Percentiles rank a stretch among this genome's conserved stretches.
These are phyloP conservation scores for Eucalyptus sp. DNA, from an alignment of 345 rosid genomes.

Conservation along the genomic window DNA sequence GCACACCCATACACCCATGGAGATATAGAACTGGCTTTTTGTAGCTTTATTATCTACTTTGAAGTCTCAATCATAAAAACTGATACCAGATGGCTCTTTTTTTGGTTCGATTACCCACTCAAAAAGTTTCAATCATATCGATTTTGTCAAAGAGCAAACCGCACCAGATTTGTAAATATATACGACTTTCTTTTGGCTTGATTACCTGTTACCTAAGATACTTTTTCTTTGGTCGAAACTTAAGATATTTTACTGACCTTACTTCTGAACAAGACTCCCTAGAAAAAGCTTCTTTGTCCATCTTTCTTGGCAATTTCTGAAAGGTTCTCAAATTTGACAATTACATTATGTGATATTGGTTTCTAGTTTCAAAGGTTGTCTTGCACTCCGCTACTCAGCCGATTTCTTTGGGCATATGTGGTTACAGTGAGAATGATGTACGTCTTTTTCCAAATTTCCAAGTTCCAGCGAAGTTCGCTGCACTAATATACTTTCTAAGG, in stretches of 20 bases:
- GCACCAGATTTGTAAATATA: background rate
- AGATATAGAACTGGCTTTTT: background rate
- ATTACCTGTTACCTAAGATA: background rate
- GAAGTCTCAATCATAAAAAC: background rate
- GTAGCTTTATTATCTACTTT: background rate
- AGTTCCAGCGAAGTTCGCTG: conserved; percentile 73
- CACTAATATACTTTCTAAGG: conserved; percentile 38
- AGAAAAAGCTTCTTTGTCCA: background rate
- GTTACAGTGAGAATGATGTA: conserved; percentile 79
- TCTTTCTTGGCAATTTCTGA: background rate
- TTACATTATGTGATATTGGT: too few relatives aligned
- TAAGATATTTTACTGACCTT: background rate
- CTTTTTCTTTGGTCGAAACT: background rate
- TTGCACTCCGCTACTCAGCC: fast-evolving
- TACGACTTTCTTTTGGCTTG: background rate
- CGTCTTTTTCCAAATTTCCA: conserved; percentile 1
- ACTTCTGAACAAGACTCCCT: background rate
- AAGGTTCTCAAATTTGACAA: background rate
- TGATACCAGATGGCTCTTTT: background rate
- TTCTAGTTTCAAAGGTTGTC: background rate
- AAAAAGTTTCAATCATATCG: background rate
- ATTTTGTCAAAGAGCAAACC: background rate
- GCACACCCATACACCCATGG: background rate
- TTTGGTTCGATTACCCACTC: background rate
- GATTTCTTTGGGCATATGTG: background rate